A percentile compares a stretch with the other conserved stretches of the same genome.
Conservation (phyloP, 768 basidiomycete species). For the Tephrocybe sp. region DNA sequence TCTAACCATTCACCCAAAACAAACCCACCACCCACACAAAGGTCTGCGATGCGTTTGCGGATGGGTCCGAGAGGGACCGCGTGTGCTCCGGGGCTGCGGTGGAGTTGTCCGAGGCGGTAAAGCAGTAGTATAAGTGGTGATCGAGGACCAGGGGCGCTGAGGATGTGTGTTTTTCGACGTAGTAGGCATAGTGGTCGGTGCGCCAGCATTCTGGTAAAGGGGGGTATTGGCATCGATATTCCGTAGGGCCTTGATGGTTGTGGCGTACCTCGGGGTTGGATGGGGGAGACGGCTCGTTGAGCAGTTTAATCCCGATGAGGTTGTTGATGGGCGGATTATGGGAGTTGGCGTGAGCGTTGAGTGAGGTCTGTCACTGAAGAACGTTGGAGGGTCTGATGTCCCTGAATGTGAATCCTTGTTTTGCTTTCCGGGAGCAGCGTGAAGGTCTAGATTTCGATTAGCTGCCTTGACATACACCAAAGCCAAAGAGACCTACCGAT, state of each 20-base stretch:
- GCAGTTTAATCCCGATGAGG: slow-evolving; percentile 59
- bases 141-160: slow-evolving; percentile 59
- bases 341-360: slow-evolving; percentile 21
- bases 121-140: slow-evolving; percentile 84
- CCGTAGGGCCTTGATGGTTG: slow-evolving; percentile 54
- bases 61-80: slow-evolving; percentile 39
- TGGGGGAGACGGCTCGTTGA: slow-evolving; percentile 57
- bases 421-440: slow-evolving; percentile 76
- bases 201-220: slow-evolving; percentile 78
- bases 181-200: slow-evolving; percentile 61
- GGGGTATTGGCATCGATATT: slow-evolving; percentile 56
- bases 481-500: slow-evolving; percentile 45
- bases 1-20: slow-evolving; percentile 83
- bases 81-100: slow-evolving; percentile 59
- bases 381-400: slow-evolving; percentile 50
- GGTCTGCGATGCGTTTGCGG: slow-evolving; percentile 36
- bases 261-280: slow-evolving; percentile 54
- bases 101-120: slow-evolving; percentile 57
- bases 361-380: slow-evolving; percentile 43
- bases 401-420: slow-evolving; percentile 70
- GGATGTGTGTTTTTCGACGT: slow-evolving; percentile 33
- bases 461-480: not conserved
- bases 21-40: slow-evolving; percentile 42
- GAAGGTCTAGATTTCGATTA: slow-evolving; percentile 49
- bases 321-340: slow-evolving; percentile 44